These are phyloP conservation scores for Apiospora malaysiana DNA, from an alignment of 2,329 filamentous ascomycete species.

Conservation along the genomic window DNA sequence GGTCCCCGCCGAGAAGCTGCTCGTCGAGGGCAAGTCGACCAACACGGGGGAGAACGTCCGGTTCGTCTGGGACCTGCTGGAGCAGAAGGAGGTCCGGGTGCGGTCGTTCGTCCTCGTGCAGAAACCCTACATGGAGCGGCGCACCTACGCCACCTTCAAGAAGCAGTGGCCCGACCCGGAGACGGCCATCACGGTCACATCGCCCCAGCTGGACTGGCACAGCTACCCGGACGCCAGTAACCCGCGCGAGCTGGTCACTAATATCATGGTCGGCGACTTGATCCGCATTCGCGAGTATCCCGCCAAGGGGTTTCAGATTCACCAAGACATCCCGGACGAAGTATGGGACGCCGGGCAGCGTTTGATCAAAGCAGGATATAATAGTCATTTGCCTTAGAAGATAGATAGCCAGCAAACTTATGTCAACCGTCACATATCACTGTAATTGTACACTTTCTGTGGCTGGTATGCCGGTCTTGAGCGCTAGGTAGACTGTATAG, in stretches of 20 bases:
- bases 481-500: too few relatives aligned
- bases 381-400: slow-evolving; percentile 44
- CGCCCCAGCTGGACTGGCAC: slow-evolving; percentile 45
- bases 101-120: slow-evolving; percentile 50
- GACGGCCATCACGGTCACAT: slow-evolving; percentile 47
- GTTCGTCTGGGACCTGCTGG: slow-evolving; percentile 47
- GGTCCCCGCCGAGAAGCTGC: slow-evolving; percentile 45
- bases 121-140: slow-evolving; percentile 56
- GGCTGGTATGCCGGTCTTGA: too few relatives aligned
- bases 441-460: too few relatives aligned
- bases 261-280: slow-evolving; percentile 52
- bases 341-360: slow-evolving; percentile 50
- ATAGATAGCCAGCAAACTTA: background rate
- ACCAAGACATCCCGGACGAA: slow-evolving; percentile 47
- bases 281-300: slow-evolving; percentile 51
- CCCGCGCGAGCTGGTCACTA: slow-evolving; percentile 47
- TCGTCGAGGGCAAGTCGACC: slow-evolving; percentile 47
- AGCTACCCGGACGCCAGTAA: slow-evolving; percentile 50
- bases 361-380: slow-evolving; percentile 46
- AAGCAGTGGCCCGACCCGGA: slow-evolving; percentile 50
- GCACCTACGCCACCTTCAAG: slow-evolving; percentile 52
- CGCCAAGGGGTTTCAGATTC: slow-evolving; percentile 49
- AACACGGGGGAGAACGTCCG: slow-evolving; percentile 56
- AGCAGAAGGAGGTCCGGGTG: slow-evolving; percentile 33
- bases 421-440: background rate